Percentiles rank a stretch among this genome's conserved stretches.
Conservation (phyloP, 129 eudicot species). For the Logfia minima region DNA sequence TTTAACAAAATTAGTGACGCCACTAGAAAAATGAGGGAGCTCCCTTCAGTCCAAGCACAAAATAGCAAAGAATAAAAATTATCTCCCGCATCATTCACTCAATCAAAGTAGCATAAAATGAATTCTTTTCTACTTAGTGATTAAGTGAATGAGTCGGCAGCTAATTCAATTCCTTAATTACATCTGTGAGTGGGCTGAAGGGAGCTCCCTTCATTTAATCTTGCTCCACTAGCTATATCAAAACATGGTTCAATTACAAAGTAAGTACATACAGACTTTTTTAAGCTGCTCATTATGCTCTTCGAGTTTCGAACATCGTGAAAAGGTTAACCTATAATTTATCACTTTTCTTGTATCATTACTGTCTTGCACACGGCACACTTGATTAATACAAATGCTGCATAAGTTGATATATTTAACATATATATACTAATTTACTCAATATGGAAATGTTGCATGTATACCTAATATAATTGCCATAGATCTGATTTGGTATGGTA, state of each 20-base stretch:
- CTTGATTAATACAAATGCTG: background rate
- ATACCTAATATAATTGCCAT: background rate
- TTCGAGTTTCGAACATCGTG: background rate
- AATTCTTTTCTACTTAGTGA: slow-evolving; percentile 54
- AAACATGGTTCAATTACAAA: background rate
- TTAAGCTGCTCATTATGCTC: background rate
- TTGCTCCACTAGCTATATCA: background rate
- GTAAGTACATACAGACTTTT: background rate
- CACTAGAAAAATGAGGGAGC: slow-evolving; percentile 60
- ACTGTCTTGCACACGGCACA: background rate
- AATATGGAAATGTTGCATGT: too few relatives aligned
- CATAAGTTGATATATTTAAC: too few relatives aligned
- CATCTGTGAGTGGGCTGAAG: slow-evolving; percentile 98
- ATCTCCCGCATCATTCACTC: slow-evolving; percentile 99
- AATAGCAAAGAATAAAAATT: slow-evolving; percentile 71
- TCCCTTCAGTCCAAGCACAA: slow-evolving; percentile 99
- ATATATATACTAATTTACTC: too few relatives aligned
- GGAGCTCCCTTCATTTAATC: slow-evolving; percentile 60
- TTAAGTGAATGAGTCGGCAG: slow-evolving; percentile 98
- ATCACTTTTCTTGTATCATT: too few relatives aligned
- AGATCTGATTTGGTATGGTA: background rate
- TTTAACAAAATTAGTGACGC: background rate
- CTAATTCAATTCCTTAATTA: slow-evolving; percentile 69
- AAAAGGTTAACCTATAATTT: background rate
- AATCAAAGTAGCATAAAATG: slow-evolving; percentile 70